phyloP scores from a whole-genome alignment of 2,329 filamentous ascomycete genomes.

The Penicillium sp. region DNA sequence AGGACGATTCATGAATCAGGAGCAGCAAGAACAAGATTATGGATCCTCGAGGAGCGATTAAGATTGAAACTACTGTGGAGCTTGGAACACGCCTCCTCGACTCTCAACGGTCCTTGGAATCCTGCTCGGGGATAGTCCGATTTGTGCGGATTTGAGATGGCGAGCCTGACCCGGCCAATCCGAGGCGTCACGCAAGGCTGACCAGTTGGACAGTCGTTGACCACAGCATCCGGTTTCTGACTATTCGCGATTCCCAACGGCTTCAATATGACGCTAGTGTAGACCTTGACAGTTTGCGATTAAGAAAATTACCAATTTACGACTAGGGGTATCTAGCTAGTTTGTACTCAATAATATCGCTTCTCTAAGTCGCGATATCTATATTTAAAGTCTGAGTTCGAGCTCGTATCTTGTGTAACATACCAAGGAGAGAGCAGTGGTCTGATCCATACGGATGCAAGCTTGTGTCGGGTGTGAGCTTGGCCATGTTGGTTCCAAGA shows the following conservation, averaged over 20 bases:
- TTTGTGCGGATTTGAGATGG: background rate
- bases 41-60: background rate
- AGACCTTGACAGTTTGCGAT: too few relatives aligned
- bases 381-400: background rate
- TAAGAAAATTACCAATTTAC: too few relatives aligned
- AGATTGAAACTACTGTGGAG: constrained; percentile 3
- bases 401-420: background rate
- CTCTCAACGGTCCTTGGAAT: background rate
- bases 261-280: background rate
- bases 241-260: background rate
- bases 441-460: background rate
- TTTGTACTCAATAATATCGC: too few relatives aligned
- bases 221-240: background rate
- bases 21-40: background rate
- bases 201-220: too few relatives aligned
- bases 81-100: background rate
- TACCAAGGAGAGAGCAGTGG: background rate
- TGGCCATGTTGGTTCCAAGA: background rate
- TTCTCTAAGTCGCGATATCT: background rate
- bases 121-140: background rate
- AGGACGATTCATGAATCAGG: background rate
- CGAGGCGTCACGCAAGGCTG: background rate
- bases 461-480: background rate
- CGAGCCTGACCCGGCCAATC: background rate
- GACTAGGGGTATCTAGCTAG: background rate